Evolutionary conservation across 768 basidiomycete genomes (phyloP), one percentile per base, ranked within the genome.

Genomic region (Rickenella mellea): DNA sequence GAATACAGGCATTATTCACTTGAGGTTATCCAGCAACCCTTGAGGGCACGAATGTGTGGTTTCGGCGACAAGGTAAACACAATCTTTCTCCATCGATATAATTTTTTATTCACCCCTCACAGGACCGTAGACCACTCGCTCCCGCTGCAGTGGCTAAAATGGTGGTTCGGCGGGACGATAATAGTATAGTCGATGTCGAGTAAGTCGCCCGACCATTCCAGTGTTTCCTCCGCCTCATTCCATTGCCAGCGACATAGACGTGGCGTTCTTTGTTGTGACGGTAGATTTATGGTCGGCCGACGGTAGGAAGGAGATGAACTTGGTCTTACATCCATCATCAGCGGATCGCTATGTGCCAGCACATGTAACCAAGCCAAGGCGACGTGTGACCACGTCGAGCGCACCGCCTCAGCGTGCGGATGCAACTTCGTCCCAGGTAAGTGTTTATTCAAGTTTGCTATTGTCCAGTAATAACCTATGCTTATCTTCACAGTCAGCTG

Each of bases 251-350:
- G 82, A 88, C 36, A 70, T 94, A 39, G 85, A 93, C 59, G 79
- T 73, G 47, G 84, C 86, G 1, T 93, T 91, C 63, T 88, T 97
- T 58, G 62, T 96, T 31, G 83, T 90, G 21, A 86, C 87, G 14
- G 89, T 89, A n/a, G 92, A 96, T 63, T 65, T 97, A 2, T 94
- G 90, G 86, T 88, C 87, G 0, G 71, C 70, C 32, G 89, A 92
- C 51, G 83, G 78, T 11, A 78, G 71, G 49, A 73, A 80, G 24
- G 88, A 94, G 55, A 83, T 83, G 67, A 94, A 94, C 58, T 76
- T 94, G 12, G 88, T 96, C 31, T 68, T 88, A 17, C 89, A 91
- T 55, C 88, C 91, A 0, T 83, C 83, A 1, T 78, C 88, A 4
- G 67, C 76, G 26, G 85, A 88, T 55, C 76, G 84, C 40, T 83